Evolutionary conservation across 1,284 basidiomycete species (phyloP).

Genomic region (Spongispora temasekensis): DNA sequence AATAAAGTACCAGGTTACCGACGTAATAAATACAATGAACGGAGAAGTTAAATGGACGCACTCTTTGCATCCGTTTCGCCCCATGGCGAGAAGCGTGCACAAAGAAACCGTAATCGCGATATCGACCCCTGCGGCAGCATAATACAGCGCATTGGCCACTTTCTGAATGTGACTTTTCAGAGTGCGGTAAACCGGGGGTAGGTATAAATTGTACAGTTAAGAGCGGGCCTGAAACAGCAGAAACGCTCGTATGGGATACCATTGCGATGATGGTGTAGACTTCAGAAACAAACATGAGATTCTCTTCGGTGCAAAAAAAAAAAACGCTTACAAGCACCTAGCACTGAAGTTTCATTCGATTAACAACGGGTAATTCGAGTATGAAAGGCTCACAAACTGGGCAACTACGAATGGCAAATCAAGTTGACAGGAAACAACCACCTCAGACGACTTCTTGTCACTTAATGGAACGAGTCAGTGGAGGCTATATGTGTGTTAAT

Average conservation of each 20-base stretch:
- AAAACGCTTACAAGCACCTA: slow-evolving; percentile 15
- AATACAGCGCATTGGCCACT: slow-evolving; percentile 14
- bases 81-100: slow-evolving; percentile 21
- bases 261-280: slow-evolving; percentile 22
- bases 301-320: not conserved
- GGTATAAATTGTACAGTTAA: slow-evolving; percentile 16
- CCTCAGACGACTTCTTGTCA: slow-evolving; percentile 14
- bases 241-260: slow-evolving; percentile 18
- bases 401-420: slow-evolving; percentile 21
- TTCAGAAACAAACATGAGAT: slow-evolving; percentile 10
- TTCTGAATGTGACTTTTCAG: slow-evolving; percentile 17
- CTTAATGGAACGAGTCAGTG: slow-evolving; percentile 13
- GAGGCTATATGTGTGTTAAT: too few species aligned
- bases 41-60: slow-evolving; percentile 8
- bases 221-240: slow-evolving; percentile 16
- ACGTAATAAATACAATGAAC: slow-evolving; percentile 1
- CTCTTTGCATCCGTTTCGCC: slow-evolving; percentile 26
- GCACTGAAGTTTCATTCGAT: slow-evolving; percentile 11
- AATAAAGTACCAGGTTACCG: slow-evolving; percentile 18
- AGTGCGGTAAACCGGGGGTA: not conserved
- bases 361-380: slow-evolving; percentile 5
- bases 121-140: slow-evolving; percentile 21
- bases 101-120: slow-evolving; percentile 22
- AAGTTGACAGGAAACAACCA: slow-evolving; percentile 22
- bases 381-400: slow-evolving; percentile 14